These are phyloP conservation scores for Eimeria maxima DNA, from an alignment of 169 alveolate species.

Conservation along the genomic window DNA sequence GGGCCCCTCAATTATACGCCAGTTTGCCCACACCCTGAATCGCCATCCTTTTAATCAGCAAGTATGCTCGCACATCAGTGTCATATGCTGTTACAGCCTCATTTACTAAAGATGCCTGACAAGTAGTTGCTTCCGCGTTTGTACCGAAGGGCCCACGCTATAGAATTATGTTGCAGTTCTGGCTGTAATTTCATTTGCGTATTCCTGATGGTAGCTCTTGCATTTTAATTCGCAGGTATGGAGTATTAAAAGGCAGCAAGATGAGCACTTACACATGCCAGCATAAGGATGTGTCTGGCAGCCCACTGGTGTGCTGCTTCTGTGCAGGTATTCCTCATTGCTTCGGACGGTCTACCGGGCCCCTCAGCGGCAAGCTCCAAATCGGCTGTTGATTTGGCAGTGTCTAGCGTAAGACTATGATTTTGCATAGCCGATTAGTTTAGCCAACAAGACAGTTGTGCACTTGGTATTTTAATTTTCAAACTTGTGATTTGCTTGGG, in stretches of 20 bases:
- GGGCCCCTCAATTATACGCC: conserved; percentile 14
- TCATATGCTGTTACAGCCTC: not conserved
- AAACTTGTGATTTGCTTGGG: not conserved
- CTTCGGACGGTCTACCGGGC: conserved; percentile 14
- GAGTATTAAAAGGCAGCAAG: not conserved
- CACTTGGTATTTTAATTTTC: not conserved
- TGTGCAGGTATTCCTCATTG: conserved; percentile 51
- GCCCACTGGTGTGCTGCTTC: not conserved
- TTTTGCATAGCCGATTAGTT: no score
- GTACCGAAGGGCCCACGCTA: not conserved
- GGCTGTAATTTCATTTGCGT: not conserved
- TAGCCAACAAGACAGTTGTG: not conserved
- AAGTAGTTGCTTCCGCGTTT: not conserved
- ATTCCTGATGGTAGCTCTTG: no score
- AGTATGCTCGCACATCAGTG: not conserved
- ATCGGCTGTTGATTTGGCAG: not conserved
- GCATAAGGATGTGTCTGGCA: not conserved
- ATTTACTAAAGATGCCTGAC: not conserved
- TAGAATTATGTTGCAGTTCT: not conserved
- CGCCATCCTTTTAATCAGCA: conserved; percentile 73
- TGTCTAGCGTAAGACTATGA: not conserved
- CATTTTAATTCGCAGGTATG: not conserved
- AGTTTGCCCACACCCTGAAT: conserved; percentile 30
- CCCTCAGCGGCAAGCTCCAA: not conserved
- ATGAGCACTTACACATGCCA: not conserved